Percentiles rank a stretch among this genome's conserved stretches.
phyloP scores from a whole-genome alignment of 257 asterid species.

The Ligustrum vulgare region DNA sequence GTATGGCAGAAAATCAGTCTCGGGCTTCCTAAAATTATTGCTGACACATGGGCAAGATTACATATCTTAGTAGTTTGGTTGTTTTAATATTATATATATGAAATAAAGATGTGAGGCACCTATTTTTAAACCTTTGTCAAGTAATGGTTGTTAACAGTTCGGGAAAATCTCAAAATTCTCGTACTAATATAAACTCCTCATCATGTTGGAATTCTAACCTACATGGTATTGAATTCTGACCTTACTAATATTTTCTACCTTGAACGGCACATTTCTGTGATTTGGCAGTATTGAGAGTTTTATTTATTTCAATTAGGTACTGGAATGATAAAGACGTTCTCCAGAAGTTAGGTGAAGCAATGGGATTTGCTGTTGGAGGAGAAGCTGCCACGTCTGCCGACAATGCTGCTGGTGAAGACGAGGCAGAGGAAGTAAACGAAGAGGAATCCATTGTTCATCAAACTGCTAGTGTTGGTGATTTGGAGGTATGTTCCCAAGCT shows the following conservation, averaged over 20 bases:
- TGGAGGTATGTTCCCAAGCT: background rate
- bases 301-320: slow-evolving; percentile 33
- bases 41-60: background rate
- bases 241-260: background rate
- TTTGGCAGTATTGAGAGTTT: slow-evolving; percentile 18
- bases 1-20: background rate
- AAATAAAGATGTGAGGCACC: background rate
- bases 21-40: background rate
- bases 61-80: background rate
- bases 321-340: slow-evolving; percentile 67
- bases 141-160: background rate
- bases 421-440: slow-evolving; percentile 15
- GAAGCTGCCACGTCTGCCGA: slow-evolving; percentile 45
- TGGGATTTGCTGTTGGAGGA: slow-evolving; percentile 59
- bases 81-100: background rate
- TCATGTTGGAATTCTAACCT: background rate
- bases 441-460: slow-evolving; percentile 28
- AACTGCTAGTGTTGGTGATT: slow-evolving; percentile 26
- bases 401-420: slow-evolving; percentile 32
- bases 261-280: slow-evolving; percentile 4
- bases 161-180: background rate
- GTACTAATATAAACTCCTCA: background rate
- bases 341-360: slow-evolving; percentile 64
- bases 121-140: background rate
- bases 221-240: background rate